Evolutionary conservation across 73 alveolate genomes (phyloP), one percentile per base, ranked within the genome.

Genomic region (Blepharisma japonicum): DNA sequence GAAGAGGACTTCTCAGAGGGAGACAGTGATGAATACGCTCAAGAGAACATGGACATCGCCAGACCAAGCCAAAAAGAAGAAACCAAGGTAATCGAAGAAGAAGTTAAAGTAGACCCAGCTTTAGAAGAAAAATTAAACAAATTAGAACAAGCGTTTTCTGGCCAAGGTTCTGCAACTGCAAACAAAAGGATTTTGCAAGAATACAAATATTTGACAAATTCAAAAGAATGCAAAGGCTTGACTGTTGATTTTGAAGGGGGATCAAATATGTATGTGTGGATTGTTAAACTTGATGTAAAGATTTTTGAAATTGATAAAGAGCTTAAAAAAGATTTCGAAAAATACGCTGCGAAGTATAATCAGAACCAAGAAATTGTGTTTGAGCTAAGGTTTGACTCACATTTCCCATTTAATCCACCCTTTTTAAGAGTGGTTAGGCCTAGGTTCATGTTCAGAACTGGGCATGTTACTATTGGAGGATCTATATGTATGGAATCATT

Each of bases 401-500:
- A 50, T 55, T 86, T 38, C 82, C 93, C 93, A 45, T 54, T 72
- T 81, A 53, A 81, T 72, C 88, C 94, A 25, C 94, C 94, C 6
- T 90, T 90, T 82, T 78, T 90, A 21, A 68, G 96, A 71, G 87
- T 90, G 7, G 88, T 90, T 7, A 77, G 83, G 47, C 96, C 96
- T 5, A 81, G 93, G 53, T 90, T 90, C 51, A 70, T 51, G 25
- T 86, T 87, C 84, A 83, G 83, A 68, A 90, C 96, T 45, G 96
- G 96, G 6, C 94, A 86, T 77, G 83, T 90, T 39, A 89, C 96
- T 18, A 68, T 87, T 11, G 96, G 96, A 6, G 96, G 96, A 14
- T 79, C 89, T 11, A 71, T 90, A 45, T 90, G 96, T 79, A 87
- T 71, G 80, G 83, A 87, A 76, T 55, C 84, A 38, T 83, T 90